Conservation (phyloP, 2,329 filamentous ascomycete genomes). For the Fusarium mangiferae region DNA sequence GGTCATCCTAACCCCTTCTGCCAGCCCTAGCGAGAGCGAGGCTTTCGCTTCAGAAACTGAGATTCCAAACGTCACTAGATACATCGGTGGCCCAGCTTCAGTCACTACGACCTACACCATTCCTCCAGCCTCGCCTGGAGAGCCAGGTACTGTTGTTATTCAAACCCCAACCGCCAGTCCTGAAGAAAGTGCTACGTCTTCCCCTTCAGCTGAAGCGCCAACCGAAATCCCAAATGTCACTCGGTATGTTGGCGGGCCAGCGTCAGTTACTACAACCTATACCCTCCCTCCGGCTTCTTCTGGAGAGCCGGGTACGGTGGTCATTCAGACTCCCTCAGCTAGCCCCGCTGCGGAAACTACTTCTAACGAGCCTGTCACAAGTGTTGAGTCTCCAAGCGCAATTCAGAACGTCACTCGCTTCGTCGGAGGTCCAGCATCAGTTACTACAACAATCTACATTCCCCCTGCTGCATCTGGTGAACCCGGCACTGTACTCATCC, state of each 20-base stretch:
- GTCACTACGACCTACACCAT: not conserved
- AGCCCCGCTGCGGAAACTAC: not conserved
- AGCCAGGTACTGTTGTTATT: not conserved
- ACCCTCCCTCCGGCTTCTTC: not conserved
- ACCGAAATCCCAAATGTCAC: not conserved
- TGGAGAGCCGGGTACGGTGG: not conserved
- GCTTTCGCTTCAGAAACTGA: not conserved
- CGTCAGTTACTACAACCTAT: not conserved
- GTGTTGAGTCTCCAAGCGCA: not conserved
- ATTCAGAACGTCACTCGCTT: not conserved
- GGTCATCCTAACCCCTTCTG: not conserved
- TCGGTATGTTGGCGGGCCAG: not conserved
- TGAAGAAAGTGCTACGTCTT: not conserved
- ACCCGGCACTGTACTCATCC: constrained; percentile 4
- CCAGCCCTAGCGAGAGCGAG: not conserved
- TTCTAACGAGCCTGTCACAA: not conserved
- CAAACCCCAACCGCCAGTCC: not conserved
- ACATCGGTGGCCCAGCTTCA: not conserved
- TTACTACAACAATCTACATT: not conserved
- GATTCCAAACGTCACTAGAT: not conserved
- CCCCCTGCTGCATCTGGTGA: not conserved
- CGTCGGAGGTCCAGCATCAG: not conserved
- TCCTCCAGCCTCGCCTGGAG: not conserved
- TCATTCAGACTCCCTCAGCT: not conserved
- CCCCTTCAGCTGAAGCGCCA: not conserved